A percentile compares a stretch with the other conserved stretches of the same genome.
Conservation (phyloP, 129 eudicot species). For the Arctium lappa region DNA sequence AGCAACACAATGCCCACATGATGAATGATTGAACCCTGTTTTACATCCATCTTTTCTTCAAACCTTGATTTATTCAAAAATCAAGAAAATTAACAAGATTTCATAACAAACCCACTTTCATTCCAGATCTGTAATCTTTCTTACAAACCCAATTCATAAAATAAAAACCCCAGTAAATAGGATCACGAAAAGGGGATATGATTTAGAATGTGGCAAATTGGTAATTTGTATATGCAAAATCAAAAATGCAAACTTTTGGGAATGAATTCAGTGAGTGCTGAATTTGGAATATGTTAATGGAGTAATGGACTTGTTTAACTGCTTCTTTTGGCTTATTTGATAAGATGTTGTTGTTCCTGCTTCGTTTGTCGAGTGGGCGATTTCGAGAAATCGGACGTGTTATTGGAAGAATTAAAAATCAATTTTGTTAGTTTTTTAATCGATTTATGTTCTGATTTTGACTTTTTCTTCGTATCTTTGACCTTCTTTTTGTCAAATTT, state of each 20-base stretch:
- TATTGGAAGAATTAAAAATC: neutral
- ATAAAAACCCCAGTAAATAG: slow-evolving; percentile 1
- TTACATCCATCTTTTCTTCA: slow-evolving; percentile 34
- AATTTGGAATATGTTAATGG: neutral
- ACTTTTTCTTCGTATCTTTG: neutral
- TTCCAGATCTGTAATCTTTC: slow-evolving; percentile 16
- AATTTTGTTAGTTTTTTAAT: neutral
- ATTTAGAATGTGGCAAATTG: slow-evolving; percentile 11
- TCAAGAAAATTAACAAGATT: slow-evolving; percentile 6
- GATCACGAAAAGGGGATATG: neutral
- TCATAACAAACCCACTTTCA: slow-evolving; percentile 15
- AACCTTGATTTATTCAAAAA: neutral
- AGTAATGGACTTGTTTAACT: slow-evolving; percentile 2
- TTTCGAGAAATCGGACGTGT: slow-evolving; percentile 22
- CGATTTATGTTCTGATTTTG: neutral
- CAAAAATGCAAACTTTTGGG: neutral
- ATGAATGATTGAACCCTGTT: slow-evolving; percentile 55
- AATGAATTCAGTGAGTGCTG: neutral
- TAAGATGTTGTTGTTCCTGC: slow-evolving; percentile 7
- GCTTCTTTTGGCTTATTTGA: slow-evolving; percentile 1
- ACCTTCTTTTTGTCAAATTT: neutral
- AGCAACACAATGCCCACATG: slow-evolving; percentile 73
- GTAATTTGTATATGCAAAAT: too few species aligned
- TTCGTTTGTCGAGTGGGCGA: slow-evolving; percentile 16
- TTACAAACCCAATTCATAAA: slow-evolving; percentile 13